Evolutionary conservation across 495 filamentous ascomycete genomes (phyloP).

Genomic region (Daldinia decipiens): DNA sequence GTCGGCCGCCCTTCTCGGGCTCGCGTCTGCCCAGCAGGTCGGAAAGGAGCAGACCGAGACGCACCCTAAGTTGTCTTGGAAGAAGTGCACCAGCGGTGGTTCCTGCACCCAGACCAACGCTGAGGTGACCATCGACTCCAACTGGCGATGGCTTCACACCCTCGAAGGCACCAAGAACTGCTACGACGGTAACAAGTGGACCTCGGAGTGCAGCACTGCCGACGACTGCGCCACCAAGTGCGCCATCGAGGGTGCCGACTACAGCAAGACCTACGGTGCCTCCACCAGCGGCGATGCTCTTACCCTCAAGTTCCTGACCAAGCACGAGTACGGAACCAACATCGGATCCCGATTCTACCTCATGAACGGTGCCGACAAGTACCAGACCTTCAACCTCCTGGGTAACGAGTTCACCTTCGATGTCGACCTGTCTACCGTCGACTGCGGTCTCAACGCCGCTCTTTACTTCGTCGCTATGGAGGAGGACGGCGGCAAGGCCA

Average conservation of each 20-base stretch:
- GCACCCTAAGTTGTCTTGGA: slow-evolving; percentile 67
- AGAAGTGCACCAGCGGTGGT: slow-evolving; percentile 63
- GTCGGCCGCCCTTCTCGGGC: slow-evolving; percentile 55
- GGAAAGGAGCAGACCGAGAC: slow-evolving; percentile 66
- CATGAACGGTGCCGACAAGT: slow-evolving; percentile 62
- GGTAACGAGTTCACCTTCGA: slow-evolving; percentile 71
- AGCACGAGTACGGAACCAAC: slow-evolving; percentile 59
- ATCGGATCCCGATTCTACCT: slow-evolving; percentile 66
- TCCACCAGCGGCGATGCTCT: slow-evolving; percentile 60
- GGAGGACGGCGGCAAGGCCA: slow-evolving; percentile 62
- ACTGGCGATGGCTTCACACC: slow-evolving; percentile 64
- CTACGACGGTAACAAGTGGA: slow-evolving; percentile 63
- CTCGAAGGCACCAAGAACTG: slow-evolving; percentile 55
- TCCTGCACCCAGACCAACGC: slow-evolving; percentile 57
- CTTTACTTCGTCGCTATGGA: slow-evolving; percentile 70
- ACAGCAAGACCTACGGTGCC: slow-evolving; percentile 59
- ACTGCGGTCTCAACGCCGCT: slow-evolving; percentile 68
- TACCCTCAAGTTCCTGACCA: slow-evolving; percentile 67
- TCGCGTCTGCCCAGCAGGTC: slow-evolving; percentile 63
- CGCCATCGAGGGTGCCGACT: slow-evolving; percentile 61
- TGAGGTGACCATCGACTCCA: slow-evolving; percentile 60
- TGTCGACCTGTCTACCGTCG: slow-evolving; percentile 64
- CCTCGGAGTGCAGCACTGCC: slow-evolving; percentile 51
- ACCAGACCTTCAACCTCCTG: slow-evolving; percentile 65
- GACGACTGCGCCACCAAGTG: slow-evolving; percentile 56